Evolutionary conservation across 2,329 filamentous ascomycete genomes (phyloP), one percentile per base, ranked within the genome.

Genomic region (Paracoccidioides lutzii): DNA sequence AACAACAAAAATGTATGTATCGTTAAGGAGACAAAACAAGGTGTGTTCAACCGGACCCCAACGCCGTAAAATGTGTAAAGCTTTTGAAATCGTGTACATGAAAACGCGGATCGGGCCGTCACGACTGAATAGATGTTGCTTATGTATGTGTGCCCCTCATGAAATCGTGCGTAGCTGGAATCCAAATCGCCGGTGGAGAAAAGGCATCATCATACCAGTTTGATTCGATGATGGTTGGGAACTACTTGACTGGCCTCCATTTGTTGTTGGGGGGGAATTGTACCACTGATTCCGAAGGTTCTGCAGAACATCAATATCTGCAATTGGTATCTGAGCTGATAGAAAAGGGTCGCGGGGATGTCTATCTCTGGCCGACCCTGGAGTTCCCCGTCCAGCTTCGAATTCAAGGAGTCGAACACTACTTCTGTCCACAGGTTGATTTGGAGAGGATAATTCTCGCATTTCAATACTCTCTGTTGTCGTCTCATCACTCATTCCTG

Each of bases 401-500:
- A 67, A 66, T 35, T 72, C 71, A 1, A 68, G 68, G 33, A 71
- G 59, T 22, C 71, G 63, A 22, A 63, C 67, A 44, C 62, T 61
- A 52, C 65, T 62, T 32, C 53, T 51, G 6, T 48, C 58, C n/a
- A 54, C 32, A 12, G 46, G 14, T 35, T 53, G 12, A 46, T 44
- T 54, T 8, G 64, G 49, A 50, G 67, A 43, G n/a, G n/a, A 9
- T 57, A 55, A 37, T 9, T 66, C 62, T 49, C 75, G 70, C 58
- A 73, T 63, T 58, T 76, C 74, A 43, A 72, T 67, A 50, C 71
- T 73, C 7, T 72, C 63, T 58, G 65, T 67, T 55, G 61, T 69
- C 55, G 42, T 12, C 33, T 37, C 42, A 44, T 44, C n/a, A 32
- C 28, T 33, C 38, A 22, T 33, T 32, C 44, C 43, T 6, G 44